Evolutionary conservation across 169 alveolate species (phyloP), one percentile per base, ranked within the genome.

Genomic region (Plasmodium inui): DNA sequence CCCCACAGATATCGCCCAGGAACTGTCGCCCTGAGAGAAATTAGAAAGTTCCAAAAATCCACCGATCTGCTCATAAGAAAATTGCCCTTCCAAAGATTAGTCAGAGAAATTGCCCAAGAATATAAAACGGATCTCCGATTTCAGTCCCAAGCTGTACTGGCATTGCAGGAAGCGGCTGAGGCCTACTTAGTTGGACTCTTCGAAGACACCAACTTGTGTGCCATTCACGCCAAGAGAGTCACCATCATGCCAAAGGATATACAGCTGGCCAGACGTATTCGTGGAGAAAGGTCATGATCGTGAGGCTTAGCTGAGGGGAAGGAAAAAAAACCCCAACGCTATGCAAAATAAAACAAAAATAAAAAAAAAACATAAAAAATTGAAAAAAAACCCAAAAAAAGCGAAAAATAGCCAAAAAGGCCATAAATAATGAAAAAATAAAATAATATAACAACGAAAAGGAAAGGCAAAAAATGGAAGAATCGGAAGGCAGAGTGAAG

Each of bases 181-280:
- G 99, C 99, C 26, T 99, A 98, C 96, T 96, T 99, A 44, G 99
- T 99, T 76, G 99, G 99, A 32, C 98, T 99, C 57, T 99, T 99
- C 95, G 99, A 99, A 96, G 99, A 99, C 97, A 99, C 99, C 84
- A 99, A 99, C 98, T 95, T 99, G 84, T 99, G 99, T 94, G 99
- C 99, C 71, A 99, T 99, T 95, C 99, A 99, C 96, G 99, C 99
- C 53, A 99, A 99, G 97, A 98, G 99, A 93, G 99, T 99, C 57
- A 99, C 99, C 86, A 99, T 99, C 92, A 99, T 99, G 99, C 99
- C 99, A 53, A 99, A 99, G 98, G 99, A 99, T 93, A 97, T 99
- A 79, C 99, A 99, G 94, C 97, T 99, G 67, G 99, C 99, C 37
- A 97, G 99, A 93, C 97, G 99, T 95, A 99, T 99, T 91, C 98